phyloP scores from a whole-genome alignment of 129 eudicot genomes.

The Ambrosia artemisiifolia region DNA sequence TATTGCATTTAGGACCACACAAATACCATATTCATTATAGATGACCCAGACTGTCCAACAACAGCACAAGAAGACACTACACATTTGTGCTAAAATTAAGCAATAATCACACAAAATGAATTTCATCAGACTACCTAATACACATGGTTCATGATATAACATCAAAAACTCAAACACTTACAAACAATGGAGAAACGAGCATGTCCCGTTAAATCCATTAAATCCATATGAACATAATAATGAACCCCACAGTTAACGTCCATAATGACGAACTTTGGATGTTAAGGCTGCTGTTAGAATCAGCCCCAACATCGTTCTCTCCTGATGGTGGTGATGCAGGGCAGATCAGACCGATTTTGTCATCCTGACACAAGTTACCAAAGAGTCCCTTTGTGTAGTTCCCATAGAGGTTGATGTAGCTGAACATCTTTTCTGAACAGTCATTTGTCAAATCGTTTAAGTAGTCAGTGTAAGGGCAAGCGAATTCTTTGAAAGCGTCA shows the following conservation, averaged over 20 bases:
- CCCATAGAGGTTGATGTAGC: constrained; percentile 60
- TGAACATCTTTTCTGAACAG: constrained; percentile 60
- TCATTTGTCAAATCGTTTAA: constrained; percentile 50
- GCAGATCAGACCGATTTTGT: constrained; percentile 55
- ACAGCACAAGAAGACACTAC: constrained; percentile 17
- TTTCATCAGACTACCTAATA: constrained; percentile 25
- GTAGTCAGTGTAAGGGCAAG: constrained; percentile 54
- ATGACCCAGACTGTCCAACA: not conserved
- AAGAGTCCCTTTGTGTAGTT: constrained; percentile 58
- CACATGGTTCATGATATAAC: constrained; percentile 18
- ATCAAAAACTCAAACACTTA: constrained; percentile 21
- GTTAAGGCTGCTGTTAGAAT: constrained; percentile 18
- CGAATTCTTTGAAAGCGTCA: constrained; percentile 53
- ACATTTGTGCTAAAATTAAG: not conserved
- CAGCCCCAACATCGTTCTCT: constrained; percentile 12
- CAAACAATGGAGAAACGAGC: not conserved
- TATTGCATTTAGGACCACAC: constrained; percentile 23
- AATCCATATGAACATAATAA: constrained; percentile 20
- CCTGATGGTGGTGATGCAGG: constrained; percentile 39
- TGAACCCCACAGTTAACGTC: constrained; percentile 17
- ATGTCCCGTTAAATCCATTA: constrained; percentile 35
- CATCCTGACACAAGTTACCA: constrained; percentile 52
- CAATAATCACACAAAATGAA: constrained; percentile 15
- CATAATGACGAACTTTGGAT: constrained; percentile 11
- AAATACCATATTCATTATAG: not conserved